Base-by-base conservation (phyloP, 768 basidiomycete species). In the Kwoniella pini region DNA sequence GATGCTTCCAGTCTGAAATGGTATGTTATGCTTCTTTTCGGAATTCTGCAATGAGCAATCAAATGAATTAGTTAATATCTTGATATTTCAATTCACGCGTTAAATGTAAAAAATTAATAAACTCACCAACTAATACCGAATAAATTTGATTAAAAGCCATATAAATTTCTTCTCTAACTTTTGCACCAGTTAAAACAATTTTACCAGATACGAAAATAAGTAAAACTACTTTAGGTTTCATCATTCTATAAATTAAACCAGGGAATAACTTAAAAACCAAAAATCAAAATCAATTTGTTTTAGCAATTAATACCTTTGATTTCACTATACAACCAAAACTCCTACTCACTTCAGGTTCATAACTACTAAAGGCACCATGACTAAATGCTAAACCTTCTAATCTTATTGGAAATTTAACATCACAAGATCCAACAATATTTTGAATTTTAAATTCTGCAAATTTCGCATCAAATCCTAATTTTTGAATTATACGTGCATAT, bases 391-490 rank as follows among this genome's bases (percentile, higher is more conserved):
- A 83, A 53, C 96, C 96, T 81, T 98, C 96, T 74, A 98, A 82
- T 64, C 96, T 86, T 75, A 98, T 98, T 63, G 96, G 95, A 82
- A 99, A 98, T 82, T 94, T 95, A 76, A 97, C 95, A 77, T 99
- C 95, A 80, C 95, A 97, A 76, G 87, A 89, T 45, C 94, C 95
- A 31, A 98, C 96, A 48, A 98, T 98, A 80, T 98, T 99, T 83
- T 98, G 95, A 51, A 98, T 98, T 82, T 98, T 99, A 83, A 98
- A 98, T 80, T 99, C 95, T 39, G 91, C 91, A 79, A 98, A 98
- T 81, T 97, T 97, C 71, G 95, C 94, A 65, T 98, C 95, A 80
- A 99, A 99, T 27, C 96, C 96, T 54, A 98, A 87, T 80, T 99
- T 98, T 83, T 98, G 96, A 39, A 99, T 93, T 76, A 99, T 99